Conservation (phyloP, 306 rosid species). For the Cicer cuneatum region DNA sequence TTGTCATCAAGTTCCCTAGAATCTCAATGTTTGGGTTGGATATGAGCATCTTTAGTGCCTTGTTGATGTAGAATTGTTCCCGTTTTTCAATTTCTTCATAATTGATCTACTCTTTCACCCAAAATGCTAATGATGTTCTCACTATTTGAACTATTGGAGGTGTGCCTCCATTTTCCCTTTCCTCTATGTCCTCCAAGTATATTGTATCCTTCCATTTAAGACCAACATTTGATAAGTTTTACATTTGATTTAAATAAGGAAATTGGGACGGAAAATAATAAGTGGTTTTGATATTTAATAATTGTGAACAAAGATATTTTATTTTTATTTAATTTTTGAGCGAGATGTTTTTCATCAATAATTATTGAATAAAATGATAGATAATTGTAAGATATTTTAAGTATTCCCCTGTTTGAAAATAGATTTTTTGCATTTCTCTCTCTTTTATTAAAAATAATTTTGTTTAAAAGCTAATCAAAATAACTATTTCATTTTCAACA, state of each 20-base stretch:
- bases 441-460: too few relatives aligned
- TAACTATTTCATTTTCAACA: too few relatives aligned
- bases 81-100: conserved; percentile 63
- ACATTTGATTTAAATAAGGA: not conserved
- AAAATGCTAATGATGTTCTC: conserved; percentile 82
- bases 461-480: too few relatives aligned
- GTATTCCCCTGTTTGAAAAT: too few relatives aligned
- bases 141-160: conserved; percentile 81
- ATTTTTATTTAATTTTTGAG: too few relatives aligned
- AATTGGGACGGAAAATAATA: not conserved
- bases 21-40: conserved; percentile 62
- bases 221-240: not conserved
- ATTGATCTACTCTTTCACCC: conserved; percentile 75
- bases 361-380: too few relatives aligned
- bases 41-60: conserved; percentile 61
- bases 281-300: too few relatives aligned
- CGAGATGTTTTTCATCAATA: too few relatives aligned
- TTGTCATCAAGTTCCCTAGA: conserved; percentile 59
- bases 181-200: conserved; percentile 69
- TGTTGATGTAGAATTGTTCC: conserved; percentile 55
- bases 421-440: too few relatives aligned
- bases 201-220: conserved; percentile 68
- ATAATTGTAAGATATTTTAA: too few relatives aligned
- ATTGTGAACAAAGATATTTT: too few relatives aligned
- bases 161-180: conserved; percentile 85